Evolutionary conservation across 495 filamentous ascomycete genomes (phyloP).

Genomic region (Aspergillus heteromorphus): DNA sequence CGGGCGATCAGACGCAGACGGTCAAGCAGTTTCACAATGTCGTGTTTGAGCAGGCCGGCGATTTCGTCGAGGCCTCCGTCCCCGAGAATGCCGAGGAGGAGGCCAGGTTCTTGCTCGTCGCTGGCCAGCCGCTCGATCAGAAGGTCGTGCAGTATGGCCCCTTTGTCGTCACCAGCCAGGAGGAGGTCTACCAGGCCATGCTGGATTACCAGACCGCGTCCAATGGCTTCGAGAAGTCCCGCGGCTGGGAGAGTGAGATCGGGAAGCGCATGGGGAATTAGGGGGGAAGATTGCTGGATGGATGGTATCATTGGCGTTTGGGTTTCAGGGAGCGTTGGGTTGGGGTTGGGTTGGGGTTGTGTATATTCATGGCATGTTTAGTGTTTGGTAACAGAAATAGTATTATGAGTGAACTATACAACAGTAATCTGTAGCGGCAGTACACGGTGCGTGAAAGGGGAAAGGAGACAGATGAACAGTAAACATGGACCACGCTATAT

Average conservation of each 20-base stretch:
- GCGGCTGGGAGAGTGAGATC: constrained; percentile 87
- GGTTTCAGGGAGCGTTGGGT: neutral
- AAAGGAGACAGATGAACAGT: neutral
- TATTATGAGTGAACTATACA: too few relatives aligned
- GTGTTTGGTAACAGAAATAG: too few relatives aligned
- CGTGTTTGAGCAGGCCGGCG: constrained; percentile 77
- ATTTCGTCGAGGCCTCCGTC: constrained; percentile 65
- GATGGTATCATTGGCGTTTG: neutral
- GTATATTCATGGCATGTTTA: too few relatives aligned
- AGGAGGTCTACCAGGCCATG: constrained; percentile 88
- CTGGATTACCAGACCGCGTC: constrained; percentile 75
- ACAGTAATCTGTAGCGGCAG: too few relatives aligned
- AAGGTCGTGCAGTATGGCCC: constrained; percentile 94
- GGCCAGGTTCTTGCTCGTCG: constrained; percentile 70
- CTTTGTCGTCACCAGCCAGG: constrained; percentile 78
- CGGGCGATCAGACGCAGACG: constrained; percentile 46
- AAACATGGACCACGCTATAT: constrained; percentile 23
- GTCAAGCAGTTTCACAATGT: constrained; percentile 80
- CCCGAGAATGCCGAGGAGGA: constrained; percentile 60
- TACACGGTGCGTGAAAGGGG: neutral
- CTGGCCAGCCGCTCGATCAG: constrained; percentile 84
- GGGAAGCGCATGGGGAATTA: constrained; percentile 68
- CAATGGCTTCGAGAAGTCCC: constrained; percentile 87
- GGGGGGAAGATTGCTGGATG: neutral
- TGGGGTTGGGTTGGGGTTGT: too few relatives aligned